A percentile compares a stretch with the other conserved stretches of the same genome.
Evolutionary conservation across 805 yeast genomes (phyloP).

Genomic region (Nakazawaea wyomingensis): DNA sequence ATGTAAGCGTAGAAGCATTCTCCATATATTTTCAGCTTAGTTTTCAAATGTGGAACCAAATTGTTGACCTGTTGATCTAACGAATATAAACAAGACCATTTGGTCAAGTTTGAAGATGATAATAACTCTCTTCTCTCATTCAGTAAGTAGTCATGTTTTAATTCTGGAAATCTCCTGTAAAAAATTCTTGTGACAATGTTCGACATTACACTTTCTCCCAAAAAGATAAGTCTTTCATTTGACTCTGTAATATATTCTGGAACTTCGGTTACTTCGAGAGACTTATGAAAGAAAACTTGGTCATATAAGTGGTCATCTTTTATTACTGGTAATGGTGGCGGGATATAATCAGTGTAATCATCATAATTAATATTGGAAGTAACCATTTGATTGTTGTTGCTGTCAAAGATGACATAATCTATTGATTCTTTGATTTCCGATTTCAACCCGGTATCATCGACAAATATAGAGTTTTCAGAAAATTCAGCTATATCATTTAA

Average conservation of each 20-base stretch:
- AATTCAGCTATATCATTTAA: neutral
- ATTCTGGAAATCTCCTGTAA: neutral
- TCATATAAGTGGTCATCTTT: constrained; percentile 1
- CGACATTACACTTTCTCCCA: constrained; percentile 1
- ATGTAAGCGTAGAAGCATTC: constrained; percentile 6
- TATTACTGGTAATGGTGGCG: constrained; percentile 1
- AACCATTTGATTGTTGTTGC: neutral
- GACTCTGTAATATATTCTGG: neutral
- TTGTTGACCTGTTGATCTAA: neutral
- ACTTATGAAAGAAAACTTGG: neutral
- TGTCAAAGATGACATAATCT: neutral
- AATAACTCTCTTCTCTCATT: neutral
- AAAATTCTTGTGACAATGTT: neutral
- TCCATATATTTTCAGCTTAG: neutral
- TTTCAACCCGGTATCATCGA: neutral
- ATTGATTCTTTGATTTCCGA: neutral
- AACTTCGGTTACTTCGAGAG: neutral
- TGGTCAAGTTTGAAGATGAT: neutral
- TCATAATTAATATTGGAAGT: neutral
- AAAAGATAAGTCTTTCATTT: neutral
- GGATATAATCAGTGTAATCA: neutral
- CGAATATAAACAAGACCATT: neutral
- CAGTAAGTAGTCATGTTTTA: neutral
- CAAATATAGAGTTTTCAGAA: neutral
- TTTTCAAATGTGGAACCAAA: neutral